Percentiles rank a stretch among this genome's conserved stretches.
These are phyloP conservation scores for Massarina eburnea DNA, from an alignment of 2,329 filamentous ascomycete genomes.

Conservation along the genomic window DNA sequence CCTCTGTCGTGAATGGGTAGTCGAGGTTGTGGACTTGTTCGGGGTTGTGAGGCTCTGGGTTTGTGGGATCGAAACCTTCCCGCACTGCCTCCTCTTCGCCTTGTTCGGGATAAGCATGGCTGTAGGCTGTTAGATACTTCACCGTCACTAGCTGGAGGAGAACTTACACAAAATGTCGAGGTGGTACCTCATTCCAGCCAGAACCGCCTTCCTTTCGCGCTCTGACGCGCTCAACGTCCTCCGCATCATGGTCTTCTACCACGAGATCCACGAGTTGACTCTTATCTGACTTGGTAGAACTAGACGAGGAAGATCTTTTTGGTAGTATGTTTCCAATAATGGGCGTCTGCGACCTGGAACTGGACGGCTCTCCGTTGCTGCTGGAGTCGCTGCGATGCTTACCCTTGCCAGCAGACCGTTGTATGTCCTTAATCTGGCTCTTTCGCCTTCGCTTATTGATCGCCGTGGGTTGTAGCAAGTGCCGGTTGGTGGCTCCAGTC, in stretches of 20 bases:
- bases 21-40: conserved; percentile 49
- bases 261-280: conserved; percentile 69
- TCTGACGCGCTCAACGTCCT: conserved; percentile 63
- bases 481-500: conserved; percentile 58
- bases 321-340: conserved; percentile 45
- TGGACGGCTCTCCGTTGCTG: conserved; percentile 37
- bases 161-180: conserved; percentile 59
- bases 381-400: conserved; percentile 45
- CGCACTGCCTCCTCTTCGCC: conserved; percentile 54
- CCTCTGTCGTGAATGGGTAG: conserved; percentile 47
- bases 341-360: conserved; percentile 36
- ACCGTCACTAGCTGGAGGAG: background rate
- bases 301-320: conserved; percentile 51
- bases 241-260: conserved; percentile 64
- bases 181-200: conserved; percentile 59
- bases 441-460: conserved; percentile 51
- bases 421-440: conserved; percentile 50
- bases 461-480: conserved; percentile 56
- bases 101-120: conserved; percentile 50
- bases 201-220: conserved; percentile 64
- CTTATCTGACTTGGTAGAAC: conserved; percentile 55
- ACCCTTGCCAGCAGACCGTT: conserved; percentile 46
- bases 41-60: conserved; percentile 45
- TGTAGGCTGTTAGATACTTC: conserved; percentile 26
- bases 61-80: conserved; percentile 57